Evolutionary conservation across 2,329 filamentous ascomycete genomes (phyloP), one percentile per base, ranked within the genome.

Genomic region (Arachnopeziza araneosa): DNA sequence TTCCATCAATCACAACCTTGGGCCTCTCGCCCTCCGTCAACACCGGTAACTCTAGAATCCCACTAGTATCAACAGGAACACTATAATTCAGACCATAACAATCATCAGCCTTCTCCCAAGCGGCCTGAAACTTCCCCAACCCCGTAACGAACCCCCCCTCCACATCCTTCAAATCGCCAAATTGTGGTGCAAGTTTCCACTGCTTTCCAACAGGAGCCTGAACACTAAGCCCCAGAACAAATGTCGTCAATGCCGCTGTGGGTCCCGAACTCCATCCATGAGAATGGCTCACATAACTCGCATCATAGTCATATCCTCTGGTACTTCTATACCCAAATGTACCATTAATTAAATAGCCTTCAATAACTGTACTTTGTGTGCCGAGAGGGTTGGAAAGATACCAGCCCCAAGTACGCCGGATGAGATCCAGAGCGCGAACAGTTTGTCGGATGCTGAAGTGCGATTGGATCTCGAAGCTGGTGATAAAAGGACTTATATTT

Each of bases 331-430:
- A 88, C 1, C 78, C 80, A 63, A 83, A 88, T 0, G 75, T 79
- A 1, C 81, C 82, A 62, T 86, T 77, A 0, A 69, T 69, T 1
- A 83, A 74, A 63, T 83, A 85, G 0, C 83, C 84, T 68, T 87
- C 84, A 26, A 85, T 77, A 7, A 84, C 77, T 0, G 84, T 86
- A 48, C 77, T 80, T 61, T 80, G 74, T 0, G 83, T 85, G 7
- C 83, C 83, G 64, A 83, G 80, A 0, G 78, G 75, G 57, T 85
- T 79, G 61, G 79, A 75, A 17, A 84, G 71, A 66, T 86, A 85
- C 82, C 82, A 85, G 3, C 84, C 84, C 83, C 84, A 87, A 56
- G 75, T 77, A n/a, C 74, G 73, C 19, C 82, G 79, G 50, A 86
- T 80, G 12, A 87, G 75, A 5, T 81, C 76, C 0, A 87, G 73